Base-by-base conservation (phyloP, 805 yeast genomes). In the Cyberlindnera amylophila region DNA sequence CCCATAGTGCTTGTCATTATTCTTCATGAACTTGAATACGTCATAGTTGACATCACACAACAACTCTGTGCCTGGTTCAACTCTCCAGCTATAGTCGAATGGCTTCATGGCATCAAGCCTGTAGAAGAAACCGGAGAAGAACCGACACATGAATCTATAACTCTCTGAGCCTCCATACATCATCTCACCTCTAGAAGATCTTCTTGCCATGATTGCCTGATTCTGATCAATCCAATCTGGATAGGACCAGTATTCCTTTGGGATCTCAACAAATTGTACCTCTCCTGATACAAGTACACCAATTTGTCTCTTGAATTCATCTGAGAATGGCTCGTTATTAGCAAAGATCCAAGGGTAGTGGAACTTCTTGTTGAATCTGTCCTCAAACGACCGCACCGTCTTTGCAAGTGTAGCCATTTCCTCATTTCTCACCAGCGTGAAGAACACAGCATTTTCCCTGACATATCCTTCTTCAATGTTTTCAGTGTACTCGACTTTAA, bases 281-380 rank as follows among this genome's bases (percentile, higher is more conserved):
- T 56, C 57, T 0, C 80, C 77, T 23, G 77, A 69, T 3, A 70
- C 63, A 9, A 54, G 39, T 7, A 49, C 49, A 5, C 59, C 30
- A 0, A 74, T 57, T 17, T 54, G 51, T 12, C 45, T 38, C 17
- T 63, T 62, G 46, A 77, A 74, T 7, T 67, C 65, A 1, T 54
- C 49, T 3, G 65, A 52, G 49, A 77, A 77, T 1, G 67, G 68
- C 42, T 65, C 63, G 47, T 77, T 72, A 48, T 75, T 77, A 21
- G 72, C 57, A 50, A 77, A 87, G 15, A 85, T 85, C 96, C 96
- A 87, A 50, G 90, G 95, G 58, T 87, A 87, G 45, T 81, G 71
- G 66, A 65, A 86, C 39, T 78, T 71, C 13, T 64, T 56, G 67
- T 87, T 87, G 71, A 87, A 87, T 47, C 95, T 67, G 62, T 86